Evolutionary conservation across 2,329 filamentous ascomycete species (phyloP), one percentile per base, ranked within the genome.

Genomic region (Chaetomium sp.): DNA sequence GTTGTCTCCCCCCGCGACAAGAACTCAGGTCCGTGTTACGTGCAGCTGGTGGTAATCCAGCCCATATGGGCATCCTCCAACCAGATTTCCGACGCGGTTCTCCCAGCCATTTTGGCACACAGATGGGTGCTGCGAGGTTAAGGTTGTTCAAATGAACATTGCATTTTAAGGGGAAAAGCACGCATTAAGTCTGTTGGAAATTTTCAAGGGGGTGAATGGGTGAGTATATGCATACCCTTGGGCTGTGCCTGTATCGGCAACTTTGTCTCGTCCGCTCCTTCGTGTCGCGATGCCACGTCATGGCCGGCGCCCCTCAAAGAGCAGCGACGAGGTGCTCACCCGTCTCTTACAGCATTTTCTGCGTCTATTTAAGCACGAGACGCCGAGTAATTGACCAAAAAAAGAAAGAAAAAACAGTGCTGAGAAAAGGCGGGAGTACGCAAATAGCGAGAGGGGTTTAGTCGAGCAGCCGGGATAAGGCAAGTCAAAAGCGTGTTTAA

Each of bases 161-260:
- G 19, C 19, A 27, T 27, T 27, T 27, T 27, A 27, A 27, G 3
- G 19, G 19, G 19, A 27, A 27, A 27, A 27, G 19, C 19, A 60
- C 43, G 49, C 56, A 59, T 57, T 56, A 55, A 46, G 55, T 60
- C 57, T 56, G 55, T 52, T n/a, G 49, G 38, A 33, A 27, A 38
- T 37, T 49, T 54, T 54, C 55, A 53, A 49, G 35, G 53, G 61
- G 60, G 58, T 27, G 19, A 27, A 38, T 19, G 50, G 59, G 45
- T 58, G 59, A 55, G 58, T 61, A 27, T 52, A 62, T 62, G 58
- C 64, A 65, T 65, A 65, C 63, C 63, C 63, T 63, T 62, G 6
- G 56, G 38, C 57, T 36, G 55, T 49, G 55, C 36, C 59, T 41
- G 40, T 36, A 45, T 52, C 54, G 51, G 45, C 54, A 54, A 43